Evolutionary conservation across 805 yeast species (phyloP), one percentile per base, ranked within the genome.

Genomic region (Nakazawaea laoshanensis): DNA sequence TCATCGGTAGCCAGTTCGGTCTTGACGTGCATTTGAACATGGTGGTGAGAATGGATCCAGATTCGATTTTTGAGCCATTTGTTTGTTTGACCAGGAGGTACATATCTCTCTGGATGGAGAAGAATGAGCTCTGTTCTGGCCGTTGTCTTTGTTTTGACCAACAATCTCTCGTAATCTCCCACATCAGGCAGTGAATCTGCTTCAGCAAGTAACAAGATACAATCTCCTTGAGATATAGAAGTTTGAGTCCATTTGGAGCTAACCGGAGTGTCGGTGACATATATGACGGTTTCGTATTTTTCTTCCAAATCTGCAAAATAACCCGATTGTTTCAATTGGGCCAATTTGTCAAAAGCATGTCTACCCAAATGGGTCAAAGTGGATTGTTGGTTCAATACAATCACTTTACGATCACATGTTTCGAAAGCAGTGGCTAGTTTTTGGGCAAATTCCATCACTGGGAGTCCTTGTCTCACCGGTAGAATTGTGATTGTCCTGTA

Each of bases 31-130:
- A 88, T 77, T 45, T 85, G 94, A 10, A 89, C 72, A 52, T 89
- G 97, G 51, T 92, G 96, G 49, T 89, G 96, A 0, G 86, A 75
- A 42, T 85, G 85, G 3, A 92, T 86, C 97, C 97, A 92, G 2
- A 77, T 69, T 41, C 98, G 62, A 38, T 73, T 74, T 46, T 81
- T 82, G 31, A 92, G 63, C 97, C 97, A 89, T 31, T 66, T 63
- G 28, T 76, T 75, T 0, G 96, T 87, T 7, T 82, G 65, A 0
- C 98, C 98, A 0, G 95, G 89, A 17, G 70, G 70, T 4, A 92
- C 96, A 41, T 62, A 73, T 43, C 80, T 70, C 17, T 86, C 95
- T 4, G 86, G 80, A 47, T 89, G 98, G 12, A 92, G 54, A 32
- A 89, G 59, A 21, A 92, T 78, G 35, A 89, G 62, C 42, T 92